These are phyloP conservation scores for Baeospora myosura DNA, from an alignment of 1,284 basidiomycete species.

Conservation along the genomic window DNA sequence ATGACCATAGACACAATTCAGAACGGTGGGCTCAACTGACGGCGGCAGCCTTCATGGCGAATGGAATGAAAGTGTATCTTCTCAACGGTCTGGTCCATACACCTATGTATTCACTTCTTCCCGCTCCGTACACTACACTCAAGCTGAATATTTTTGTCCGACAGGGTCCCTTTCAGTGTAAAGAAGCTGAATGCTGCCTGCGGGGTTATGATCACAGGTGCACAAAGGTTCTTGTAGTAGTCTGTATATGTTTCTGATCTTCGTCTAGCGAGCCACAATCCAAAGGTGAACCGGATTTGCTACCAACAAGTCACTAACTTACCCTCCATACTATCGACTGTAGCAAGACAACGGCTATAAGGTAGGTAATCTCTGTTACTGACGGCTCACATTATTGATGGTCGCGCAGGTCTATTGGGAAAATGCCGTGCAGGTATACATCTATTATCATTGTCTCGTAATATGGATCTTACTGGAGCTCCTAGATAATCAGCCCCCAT, in stretches of 20 bases:
- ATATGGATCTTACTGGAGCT: not conserved
- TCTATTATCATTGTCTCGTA: not conserved
- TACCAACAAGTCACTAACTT: not conserved
- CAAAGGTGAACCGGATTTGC: constrained; percentile 51
- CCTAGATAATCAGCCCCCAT: constrained; percentile 74
- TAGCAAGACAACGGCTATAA: constrained; percentile 86
- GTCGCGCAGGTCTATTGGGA: constrained; percentile 71
- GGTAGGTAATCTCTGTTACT: constrained; percentile 25
- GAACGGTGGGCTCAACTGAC: constrained; percentile 70
- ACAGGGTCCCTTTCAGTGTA: constrained; percentile 68
- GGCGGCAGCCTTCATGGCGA: constrained; percentile 58
- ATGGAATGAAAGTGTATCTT: constrained; percentile 65
- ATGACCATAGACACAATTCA: constrained; percentile 78
- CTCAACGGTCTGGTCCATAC: constrained; percentile 69
- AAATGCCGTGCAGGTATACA: constrained; percentile 67
- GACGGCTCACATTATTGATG: constrained; percentile 1
- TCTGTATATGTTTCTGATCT: constrained; percentile 4
- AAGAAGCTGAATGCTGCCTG: constrained; percentile 61
- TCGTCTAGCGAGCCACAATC: constrained; percentile 69
- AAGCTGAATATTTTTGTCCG: not conserved
- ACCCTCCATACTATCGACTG: constrained; percentile 2
- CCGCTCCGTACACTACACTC: not conserved
- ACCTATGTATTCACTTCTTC: constrained; percentile 51
- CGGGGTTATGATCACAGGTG: constrained; percentile 85
- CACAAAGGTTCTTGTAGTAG: constrained; percentile 10